These are phyloP conservation scores for Fomitopsis pinicola DNA, from an alignment of 1,284 basidiomycete genomes.

Conservation along the genomic window DNA sequence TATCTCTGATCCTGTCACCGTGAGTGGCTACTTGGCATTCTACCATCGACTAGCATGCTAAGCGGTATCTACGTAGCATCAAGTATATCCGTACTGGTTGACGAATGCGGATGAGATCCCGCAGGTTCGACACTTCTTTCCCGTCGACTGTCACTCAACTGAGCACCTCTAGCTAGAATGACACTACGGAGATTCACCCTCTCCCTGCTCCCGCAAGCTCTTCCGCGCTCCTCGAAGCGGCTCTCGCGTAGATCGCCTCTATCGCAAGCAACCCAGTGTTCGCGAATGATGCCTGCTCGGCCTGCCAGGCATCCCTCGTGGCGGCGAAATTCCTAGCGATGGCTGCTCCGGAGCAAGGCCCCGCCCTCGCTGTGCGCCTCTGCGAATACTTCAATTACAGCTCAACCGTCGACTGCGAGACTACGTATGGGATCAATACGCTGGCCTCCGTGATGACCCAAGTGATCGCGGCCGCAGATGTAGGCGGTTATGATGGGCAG, in stretches of 20 bases:
- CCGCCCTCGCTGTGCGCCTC: constrained; percentile 51
- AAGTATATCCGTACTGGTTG: constrained; percentile 50
- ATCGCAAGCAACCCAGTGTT: constrained; percentile 51
- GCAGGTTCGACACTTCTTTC: constrained; percentile 25
- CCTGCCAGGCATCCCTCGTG: constrained; percentile 60
- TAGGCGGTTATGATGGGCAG: constrained; percentile 67
- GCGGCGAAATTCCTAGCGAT: constrained; percentile 64
- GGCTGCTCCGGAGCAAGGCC: constrained; percentile 59
- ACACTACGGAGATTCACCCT: constrained; percentile 62
- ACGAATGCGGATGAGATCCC: constrained; percentile 59
- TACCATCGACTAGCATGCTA: neutral
- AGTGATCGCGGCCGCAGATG: constrained; percentile 61
- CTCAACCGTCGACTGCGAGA: constrained; percentile 38
- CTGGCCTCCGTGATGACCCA: constrained; percentile 62
- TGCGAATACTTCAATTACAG: constrained; percentile 60
- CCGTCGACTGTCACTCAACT: neutral
- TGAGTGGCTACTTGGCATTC: constrained; percentile 22
- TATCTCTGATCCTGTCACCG: constrained; percentile 63
- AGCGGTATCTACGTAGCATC: constrained; percentile 40
- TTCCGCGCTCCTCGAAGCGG: constrained; percentile 41
- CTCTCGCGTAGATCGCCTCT: constrained; percentile 50
- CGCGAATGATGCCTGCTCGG: constrained; percentile 48
- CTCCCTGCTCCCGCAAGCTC: constrained; percentile 52
- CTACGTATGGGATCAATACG: constrained; percentile 40
- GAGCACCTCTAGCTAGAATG: constrained; percentile 28